A percentile compares a stretch with the other conserved stretches of the same genome.
These are phyloP conservation scores for Penicillium sp. DNA, from an alignment of 2,329 filamentous ascomycete species.

Conservation along the genomic window DNA sequence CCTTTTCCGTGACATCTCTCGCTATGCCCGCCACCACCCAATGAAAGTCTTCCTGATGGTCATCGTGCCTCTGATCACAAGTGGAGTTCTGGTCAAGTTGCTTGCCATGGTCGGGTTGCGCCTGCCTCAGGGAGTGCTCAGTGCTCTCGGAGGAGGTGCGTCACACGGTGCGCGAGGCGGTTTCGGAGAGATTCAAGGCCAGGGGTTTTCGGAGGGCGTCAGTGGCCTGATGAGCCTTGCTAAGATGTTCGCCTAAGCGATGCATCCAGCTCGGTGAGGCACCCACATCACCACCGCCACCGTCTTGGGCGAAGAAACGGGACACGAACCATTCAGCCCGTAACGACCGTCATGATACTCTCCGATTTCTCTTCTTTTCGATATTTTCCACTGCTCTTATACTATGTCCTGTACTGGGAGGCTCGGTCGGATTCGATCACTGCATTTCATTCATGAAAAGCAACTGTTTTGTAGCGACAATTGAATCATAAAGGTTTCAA, in stretches of 20 bases:
- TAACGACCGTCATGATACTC: conserved; percentile 26
- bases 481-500: neutral
- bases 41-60: conserved; percentile 84
- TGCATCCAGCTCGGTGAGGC: too few species aligned
- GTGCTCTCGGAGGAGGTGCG: conserved; percentile 36
- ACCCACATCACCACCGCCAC: neutral
- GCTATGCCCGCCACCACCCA: conserved; percentile 80
- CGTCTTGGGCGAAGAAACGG: neutral
- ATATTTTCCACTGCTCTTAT: conserved; percentile 7
- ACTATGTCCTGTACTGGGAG: conserved; percentile 14
- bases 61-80: conserved; percentile 81
- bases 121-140: conserved; percentile 61
- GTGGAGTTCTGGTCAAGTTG: conserved; percentile 75
- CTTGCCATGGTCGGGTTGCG: conserved; percentile 76
- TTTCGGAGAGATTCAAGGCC: conserved; percentile 22
- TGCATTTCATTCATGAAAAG: conserved; percentile 4
- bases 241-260: conserved; percentile 36
- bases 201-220: conserved; percentile 33
- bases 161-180: conserved; percentile 13
- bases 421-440: conserved; percentile 14
- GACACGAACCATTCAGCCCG: neutral
- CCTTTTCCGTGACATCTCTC: conserved; percentile 74
- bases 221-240: conserved; percentile 34
- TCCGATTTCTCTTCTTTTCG: conserved; percentile 2
- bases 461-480: neutral